Evolutionary conservation across 805 yeast species (phyloP).

Genomic region (Brettanomyces bruxellensis): DNA sequence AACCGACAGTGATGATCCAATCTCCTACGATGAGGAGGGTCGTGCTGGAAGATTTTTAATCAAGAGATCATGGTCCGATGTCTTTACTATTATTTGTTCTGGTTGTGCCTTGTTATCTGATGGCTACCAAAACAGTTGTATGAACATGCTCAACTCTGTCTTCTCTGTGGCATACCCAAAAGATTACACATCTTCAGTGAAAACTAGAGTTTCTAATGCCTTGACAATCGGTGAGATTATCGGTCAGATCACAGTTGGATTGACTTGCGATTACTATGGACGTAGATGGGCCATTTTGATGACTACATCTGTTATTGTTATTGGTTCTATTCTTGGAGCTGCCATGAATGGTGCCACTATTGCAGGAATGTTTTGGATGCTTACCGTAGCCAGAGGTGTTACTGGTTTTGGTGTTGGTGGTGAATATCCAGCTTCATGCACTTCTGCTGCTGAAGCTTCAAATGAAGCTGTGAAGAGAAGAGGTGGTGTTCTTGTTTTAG

Average conservation of each 20-base stretch:
- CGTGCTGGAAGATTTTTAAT: conserved; percentile 11
- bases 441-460: conserved; percentile 54
- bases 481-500: conserved; percentile 57
- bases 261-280: conserved; percentile 49
- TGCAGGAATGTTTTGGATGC: conserved; percentile 46
- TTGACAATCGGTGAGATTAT: conserved; percentile 48
- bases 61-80: conserved; percentile 25
- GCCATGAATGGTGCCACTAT: conserved; percentile 45
- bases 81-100: conserved; percentile 47
- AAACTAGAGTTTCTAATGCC: conserved; percentile 28
- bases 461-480: conserved; percentile 52
- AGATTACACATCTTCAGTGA: conserved; percentile 25
- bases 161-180: conserved; percentile 34
- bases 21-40: conserved; percentile 11
- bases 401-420: conserved; percentile 75
- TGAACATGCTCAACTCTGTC: conserved; percentile 19
- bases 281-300: conserved; percentile 52
- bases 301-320: conserved; percentile 47
- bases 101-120: conserved; percentile 73
- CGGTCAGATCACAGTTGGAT: conserved; percentile 55
- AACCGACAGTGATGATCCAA: not conserved
- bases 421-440: conserved; percentile 58
- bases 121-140: conserved; percentile 23
- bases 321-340: conserved; percentile 50
- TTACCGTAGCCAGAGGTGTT: conserved; percentile 61